A percentile compares a stretch with the other conserved stretches of the same genome.
Conservation (phyloP, 108 stramenopile species). For the Nitzschia sp. region DNA sequence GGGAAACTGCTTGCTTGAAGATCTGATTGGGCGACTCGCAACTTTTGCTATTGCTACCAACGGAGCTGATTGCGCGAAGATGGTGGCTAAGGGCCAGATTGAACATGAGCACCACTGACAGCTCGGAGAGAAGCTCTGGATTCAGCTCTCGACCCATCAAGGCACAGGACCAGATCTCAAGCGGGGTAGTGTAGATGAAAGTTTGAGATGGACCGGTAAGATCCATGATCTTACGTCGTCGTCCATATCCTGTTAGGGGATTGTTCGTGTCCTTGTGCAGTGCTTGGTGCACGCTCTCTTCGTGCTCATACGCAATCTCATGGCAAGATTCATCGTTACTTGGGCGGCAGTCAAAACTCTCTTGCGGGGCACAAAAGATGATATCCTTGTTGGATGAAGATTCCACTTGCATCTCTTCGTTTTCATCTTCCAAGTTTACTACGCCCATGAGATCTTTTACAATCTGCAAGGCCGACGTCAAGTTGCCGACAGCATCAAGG, state of each 20-base stretch:
- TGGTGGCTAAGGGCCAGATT: slow-evolving; percentile 25
- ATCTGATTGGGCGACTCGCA: background rate
- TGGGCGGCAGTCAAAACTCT: background rate
- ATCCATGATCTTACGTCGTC: background rate
- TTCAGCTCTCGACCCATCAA: background rate
- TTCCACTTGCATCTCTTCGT: background rate
- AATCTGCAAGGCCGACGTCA: slow-evolving; percentile 3
- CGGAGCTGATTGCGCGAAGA: background rate
- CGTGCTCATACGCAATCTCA: no score
- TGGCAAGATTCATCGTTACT: background rate
- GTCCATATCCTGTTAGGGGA: background rate
- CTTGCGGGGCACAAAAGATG: slow-evolving; percentile 1
- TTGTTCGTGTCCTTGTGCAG: background rate
- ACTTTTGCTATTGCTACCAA: background rate
- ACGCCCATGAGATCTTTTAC: slow-evolving; percentile 9
- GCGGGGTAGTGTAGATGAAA: slow-evolving; percentile 1
- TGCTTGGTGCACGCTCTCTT: no score
- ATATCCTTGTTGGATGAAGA: background rate
- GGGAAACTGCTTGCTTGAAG: background rate
- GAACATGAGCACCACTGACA: slow-evolving; percentile 23
- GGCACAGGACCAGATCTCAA: background rate
- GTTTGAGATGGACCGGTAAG: background rate
- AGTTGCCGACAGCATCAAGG: background rate
- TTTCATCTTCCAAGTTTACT: background rate
- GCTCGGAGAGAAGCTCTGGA: slow-evolving; percentile 2